Conservation (phyloP, 352 stramenopile genomes). For the Hyaloperonospora arabidopsidis region DNA sequence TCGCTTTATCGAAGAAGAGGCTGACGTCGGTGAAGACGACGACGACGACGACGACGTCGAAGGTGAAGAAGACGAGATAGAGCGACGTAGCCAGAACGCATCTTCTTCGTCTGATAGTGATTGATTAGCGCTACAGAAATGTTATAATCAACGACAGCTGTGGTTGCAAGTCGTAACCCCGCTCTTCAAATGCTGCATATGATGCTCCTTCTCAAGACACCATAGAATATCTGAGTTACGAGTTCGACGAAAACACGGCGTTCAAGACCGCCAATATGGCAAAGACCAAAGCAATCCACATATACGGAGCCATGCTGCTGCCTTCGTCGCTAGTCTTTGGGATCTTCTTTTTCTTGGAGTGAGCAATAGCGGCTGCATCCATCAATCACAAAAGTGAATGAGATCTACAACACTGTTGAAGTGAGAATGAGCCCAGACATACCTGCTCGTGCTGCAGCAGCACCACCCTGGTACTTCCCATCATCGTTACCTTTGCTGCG, state of each 20-base stretch:
- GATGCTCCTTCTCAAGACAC: neutral
- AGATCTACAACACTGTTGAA: constrained; percentile 1
- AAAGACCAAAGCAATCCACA: constrained; percentile 38
- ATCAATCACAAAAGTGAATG: constrained; percentile 4
- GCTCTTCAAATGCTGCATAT: neutral
- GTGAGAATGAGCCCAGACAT: constrained; percentile 4
- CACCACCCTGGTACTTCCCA: constrained; percentile 38
- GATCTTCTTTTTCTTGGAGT: constrained; percentile 53
- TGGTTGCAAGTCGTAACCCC: neutral
- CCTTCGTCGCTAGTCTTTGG: constrained; percentile 32
- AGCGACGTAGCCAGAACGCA: constrained; percentile 13
- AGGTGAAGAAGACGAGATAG: constrained; percentile 28
- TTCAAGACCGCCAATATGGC: constrained; percentile 33
- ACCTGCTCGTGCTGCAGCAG: constrained; percentile 49
- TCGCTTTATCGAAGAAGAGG: constrained; percentile 77
- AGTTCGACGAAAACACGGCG: constrained; percentile 23
- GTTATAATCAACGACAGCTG: constrained; percentile 5
- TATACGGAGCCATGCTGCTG: constrained; percentile 24
- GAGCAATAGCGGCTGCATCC: constrained; percentile 50
- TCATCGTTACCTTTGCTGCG: constrained; percentile 22
- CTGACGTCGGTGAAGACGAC: constrained; percentile 50
- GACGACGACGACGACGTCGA: constrained; percentile 35
- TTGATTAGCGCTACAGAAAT: constrained; percentile 3
- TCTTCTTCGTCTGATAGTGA: constrained; percentile 28
- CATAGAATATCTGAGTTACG: neutral